Conservation (phyloP, 305 asterid genomes). For the Solanum chacoense region DNA sequence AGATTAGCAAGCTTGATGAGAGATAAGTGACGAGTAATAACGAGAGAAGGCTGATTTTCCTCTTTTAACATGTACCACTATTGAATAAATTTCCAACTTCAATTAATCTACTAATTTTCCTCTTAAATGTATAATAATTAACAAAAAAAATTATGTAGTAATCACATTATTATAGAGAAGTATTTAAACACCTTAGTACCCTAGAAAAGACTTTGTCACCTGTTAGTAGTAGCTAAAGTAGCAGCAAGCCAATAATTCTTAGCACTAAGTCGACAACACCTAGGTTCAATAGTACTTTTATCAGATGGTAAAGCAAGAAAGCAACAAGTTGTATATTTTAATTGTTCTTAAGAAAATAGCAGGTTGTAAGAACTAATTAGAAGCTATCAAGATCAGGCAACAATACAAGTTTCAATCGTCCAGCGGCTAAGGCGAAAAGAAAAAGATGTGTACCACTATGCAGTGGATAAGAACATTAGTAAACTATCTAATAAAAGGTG, state of each 20-base stretch:
- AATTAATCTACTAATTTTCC: background rate
- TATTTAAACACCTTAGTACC: background rate
- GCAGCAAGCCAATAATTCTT: background rate
- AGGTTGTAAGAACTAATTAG: background rate
- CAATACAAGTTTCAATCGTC: background rate
- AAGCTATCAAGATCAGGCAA: background rate
- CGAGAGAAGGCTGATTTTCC: background rate
- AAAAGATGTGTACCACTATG: too few species aligned
- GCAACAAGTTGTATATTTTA: too few species aligned
- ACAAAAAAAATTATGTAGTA: background rate
- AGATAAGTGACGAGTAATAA: background rate
- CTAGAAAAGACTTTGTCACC: background rate
- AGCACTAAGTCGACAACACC: background rate
- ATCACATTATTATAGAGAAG: background rate
- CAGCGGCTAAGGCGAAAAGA: background rate
- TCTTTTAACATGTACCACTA: background rate
- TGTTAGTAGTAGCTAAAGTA: background rate
- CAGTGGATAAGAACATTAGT: too few species aligned
- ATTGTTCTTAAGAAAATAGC: background rate
- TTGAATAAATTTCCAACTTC: background rate
- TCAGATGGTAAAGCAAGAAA: background rate
- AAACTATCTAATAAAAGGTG: too few species aligned
- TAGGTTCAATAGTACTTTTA: background rate
- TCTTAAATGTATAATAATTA: too few species aligned
- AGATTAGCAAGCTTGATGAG: background rate